A percentile compares a stretch with the other conserved stretches of the same genome.
These are phyloP conservation scores for Xylaria sp. DNA, from an alignment of 2,329 filamentous ascomycete genomes.

Conservation along the genomic window DNA sequence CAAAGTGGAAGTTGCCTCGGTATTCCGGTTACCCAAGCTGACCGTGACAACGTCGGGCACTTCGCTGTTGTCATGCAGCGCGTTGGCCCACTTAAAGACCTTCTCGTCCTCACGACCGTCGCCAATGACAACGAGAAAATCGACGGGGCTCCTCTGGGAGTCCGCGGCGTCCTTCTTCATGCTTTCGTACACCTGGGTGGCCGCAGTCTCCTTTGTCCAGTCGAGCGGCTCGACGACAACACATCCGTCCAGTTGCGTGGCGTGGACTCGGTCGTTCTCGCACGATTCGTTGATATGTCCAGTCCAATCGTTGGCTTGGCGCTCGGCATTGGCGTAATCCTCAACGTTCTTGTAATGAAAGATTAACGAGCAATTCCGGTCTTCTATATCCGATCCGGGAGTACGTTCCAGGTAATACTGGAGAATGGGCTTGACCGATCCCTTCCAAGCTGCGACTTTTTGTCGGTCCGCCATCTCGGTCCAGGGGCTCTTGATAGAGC, in stretches of 20 bases:
- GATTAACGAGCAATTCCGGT: slow-evolving; percentile 86
- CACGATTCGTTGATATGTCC: slow-evolving; percentile 96
- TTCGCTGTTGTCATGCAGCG: slow-evolving; percentile 59
- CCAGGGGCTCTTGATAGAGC: slow-evolving; percentile 72
- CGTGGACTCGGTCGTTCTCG: slow-evolving; percentile 79
- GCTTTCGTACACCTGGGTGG: slow-evolving; percentile 70
- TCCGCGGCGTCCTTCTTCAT: slow-evolving; percentile 46
- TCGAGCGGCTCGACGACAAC: slow-evolving; percentile 84
- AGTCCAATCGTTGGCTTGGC: slow-evolving; percentile 85
- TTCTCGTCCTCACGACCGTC: slow-evolving; percentile 93
- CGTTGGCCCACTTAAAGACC: slow-evolving; percentile 93
- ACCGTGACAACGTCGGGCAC: slow-evolving; percentile 79
- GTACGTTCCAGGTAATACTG: slow-evolving; percentile 89
- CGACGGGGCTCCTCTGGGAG: slow-evolving; percentile 52
- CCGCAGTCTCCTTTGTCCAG: slow-evolving; percentile 86
- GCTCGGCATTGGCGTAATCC: slow-evolving; percentile 72
- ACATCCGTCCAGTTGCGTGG: slow-evolving; percentile 76
- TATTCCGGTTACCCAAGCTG: slow-evolving; percentile 83
- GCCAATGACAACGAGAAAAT: slow-evolving; percentile 88
- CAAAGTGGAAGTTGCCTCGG: slow-evolving; percentile 81
- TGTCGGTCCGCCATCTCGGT: slow-evolving; percentile 73
- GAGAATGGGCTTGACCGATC: slow-evolving; percentile 79
- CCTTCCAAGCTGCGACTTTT: slow-evolving; percentile 77
- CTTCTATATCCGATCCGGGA: slow-evolving; percentile 84
- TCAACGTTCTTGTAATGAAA: slow-evolving; percentile 88